Conservation (phyloP, 768 basidiomycete species). For the Cubamyces lactineus region DNA sequence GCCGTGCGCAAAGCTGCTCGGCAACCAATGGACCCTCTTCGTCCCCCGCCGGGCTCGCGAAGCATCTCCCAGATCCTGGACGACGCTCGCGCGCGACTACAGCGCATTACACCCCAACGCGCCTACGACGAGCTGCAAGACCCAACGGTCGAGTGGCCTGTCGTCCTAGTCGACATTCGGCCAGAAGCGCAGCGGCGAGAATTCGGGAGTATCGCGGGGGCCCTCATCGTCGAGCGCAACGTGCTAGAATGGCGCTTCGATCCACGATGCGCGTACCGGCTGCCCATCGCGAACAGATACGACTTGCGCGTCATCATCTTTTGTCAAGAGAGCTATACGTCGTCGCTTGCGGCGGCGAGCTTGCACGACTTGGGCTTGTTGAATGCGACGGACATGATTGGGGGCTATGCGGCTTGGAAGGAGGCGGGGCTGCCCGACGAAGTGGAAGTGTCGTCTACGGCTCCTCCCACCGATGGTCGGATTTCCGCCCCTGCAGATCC, state of each 20-base stretch:
- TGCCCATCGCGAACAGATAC: constrained; percentile 73
- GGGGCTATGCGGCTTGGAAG: constrained; percentile 75
- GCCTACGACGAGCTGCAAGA: constrained; percentile 62
- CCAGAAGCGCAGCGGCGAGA: constrained; percentile 59
- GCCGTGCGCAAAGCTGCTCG: constrained; percentile 66
- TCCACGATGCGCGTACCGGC: constrained; percentile 56
- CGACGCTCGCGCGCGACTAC: constrained; percentile 62
- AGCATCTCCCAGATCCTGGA: constrained; percentile 60
- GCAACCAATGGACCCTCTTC: constrained; percentile 60
- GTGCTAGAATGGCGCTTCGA: constrained; percentile 83
- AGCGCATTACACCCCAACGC: constrained; percentile 61
- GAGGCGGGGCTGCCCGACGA: constrained; percentile 61
- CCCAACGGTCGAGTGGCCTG: constrained; percentile 54
- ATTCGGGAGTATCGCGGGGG: constrained; percentile 64
- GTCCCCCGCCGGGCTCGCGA: constrained; percentile 66
- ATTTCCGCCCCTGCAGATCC: constrained; percentile 2
- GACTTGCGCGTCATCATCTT: constrained; percentile 76
- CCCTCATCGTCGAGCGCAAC: constrained; percentile 76
- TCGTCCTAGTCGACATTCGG: constrained; percentile 79
- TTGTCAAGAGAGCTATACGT: constrained; percentile 74
- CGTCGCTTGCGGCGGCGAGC: constrained; percentile 71
- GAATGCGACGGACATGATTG: constrained; percentile 78
- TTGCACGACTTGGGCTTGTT: constrained; percentile 71
- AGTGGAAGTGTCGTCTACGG: constrained; percentile 21
- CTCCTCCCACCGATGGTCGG: constrained; percentile 16